Evolutionary conservation across 768 basidiomycete species (phyloP), one percentile per base, ranked within the genome.

Genomic region (Mycena venus): DNA sequence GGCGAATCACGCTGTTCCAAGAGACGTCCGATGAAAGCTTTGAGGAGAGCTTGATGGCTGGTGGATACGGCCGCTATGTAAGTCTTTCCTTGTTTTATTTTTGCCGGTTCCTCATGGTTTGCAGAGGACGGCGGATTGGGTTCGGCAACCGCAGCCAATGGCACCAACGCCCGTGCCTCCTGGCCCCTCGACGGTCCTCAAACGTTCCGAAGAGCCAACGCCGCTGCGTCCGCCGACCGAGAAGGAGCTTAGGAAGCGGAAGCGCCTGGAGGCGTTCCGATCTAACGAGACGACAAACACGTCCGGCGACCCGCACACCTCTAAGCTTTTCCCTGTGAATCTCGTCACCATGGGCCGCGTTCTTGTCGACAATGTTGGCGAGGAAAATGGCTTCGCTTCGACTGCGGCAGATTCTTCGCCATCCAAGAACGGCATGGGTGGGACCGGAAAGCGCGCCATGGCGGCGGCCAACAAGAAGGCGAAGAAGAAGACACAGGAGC

Each of bases 11-110:
- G 75, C 82, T 96, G 47, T 95, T 95, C 81, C 94, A 94, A 80
- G 93, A 94, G 83, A 95, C 94, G 0, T 93, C 92, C 5, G 93
- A 94, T 56, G 93, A 94, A 82, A 95, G 94, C 78, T 95, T 95
- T 77, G 94, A 95, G 78, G 94, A 95, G 83, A 93, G 93, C 77
- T 81, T 95, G 49, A 94, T 95, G 90, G 94, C 93, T 23, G 93
- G 94, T 34, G 94, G 94, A 10, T 95, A 95, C 81, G 93, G 91
- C 1, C 88, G 89, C 74, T 95, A 95, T 81, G 94, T 92, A 80
- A 82, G 91, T 84, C 58, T n/a, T 27, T 38, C 31, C 25, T 40
- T 36, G 40, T 69, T n/a, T 64, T 19, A 36, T 72, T 53, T 63
- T 59, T 32, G 15, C 27, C 34, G 12, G 25, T 29, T 62, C 38